phyloP scores from a whole-genome alignment of 78 protist genomes.

The Isochrysis galbana region DNA sequence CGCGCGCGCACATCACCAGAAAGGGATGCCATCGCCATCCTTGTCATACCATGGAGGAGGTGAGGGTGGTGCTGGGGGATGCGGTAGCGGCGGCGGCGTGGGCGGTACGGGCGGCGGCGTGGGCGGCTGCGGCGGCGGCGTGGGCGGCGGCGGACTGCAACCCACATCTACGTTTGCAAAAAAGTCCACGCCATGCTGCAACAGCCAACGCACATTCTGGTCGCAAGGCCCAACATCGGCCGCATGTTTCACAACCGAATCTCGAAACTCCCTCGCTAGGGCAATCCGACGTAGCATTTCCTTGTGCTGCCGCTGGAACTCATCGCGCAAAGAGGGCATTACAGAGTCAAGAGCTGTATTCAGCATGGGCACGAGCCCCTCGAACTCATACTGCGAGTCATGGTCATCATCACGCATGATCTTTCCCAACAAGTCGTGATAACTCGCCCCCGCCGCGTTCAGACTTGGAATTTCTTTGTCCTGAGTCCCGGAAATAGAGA shows the following conservation, averaged over 20 bases:
- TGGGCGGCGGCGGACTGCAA: not conserved
- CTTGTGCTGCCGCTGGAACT: not conserved
- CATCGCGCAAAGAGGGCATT: not conserved
- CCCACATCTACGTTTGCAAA: not conserved
- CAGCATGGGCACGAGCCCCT: not conserved
- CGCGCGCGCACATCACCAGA: too few species aligned
- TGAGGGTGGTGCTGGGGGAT: not conserved
- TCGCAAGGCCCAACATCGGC: not conserved
- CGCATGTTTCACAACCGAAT: not conserved
- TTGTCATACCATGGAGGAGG: not conserved
- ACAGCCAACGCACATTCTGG: not conserved
- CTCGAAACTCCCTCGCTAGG: not conserved
- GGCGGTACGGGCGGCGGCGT: not conserved
- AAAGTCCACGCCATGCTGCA: not conserved
- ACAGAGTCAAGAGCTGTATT: not conserved
- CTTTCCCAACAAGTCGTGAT: too few species aligned
- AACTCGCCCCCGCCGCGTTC: too few species aligned
- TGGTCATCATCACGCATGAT: not conserved
- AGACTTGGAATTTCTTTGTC: too few species aligned
- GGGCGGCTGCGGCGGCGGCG: not conserved
- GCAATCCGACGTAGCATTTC: not conserved
- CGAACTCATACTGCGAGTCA: not conserved
- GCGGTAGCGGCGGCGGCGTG: not conserved
- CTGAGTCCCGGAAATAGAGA: not conserved
- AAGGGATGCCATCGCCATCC: not conserved